These are phyloP conservation scores for Albugo laibachii DNA, from an alignment of 352 stramenopile genomes.

Conservation along the genomic window DNA sequence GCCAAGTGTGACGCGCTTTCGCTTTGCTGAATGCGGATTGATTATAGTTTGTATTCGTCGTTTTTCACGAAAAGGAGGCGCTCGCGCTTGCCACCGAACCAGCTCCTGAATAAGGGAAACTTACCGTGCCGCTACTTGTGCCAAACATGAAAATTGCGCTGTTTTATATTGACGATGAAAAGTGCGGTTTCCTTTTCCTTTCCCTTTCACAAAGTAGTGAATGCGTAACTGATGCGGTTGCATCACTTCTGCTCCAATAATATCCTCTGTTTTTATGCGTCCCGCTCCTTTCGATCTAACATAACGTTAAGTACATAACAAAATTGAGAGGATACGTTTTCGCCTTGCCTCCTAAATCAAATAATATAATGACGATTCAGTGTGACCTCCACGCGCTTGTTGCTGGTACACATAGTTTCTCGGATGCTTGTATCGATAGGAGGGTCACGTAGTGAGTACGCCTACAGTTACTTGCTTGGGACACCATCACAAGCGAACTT, in stretches of 20 bases:
- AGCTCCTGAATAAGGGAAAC: constrained; percentile 23
- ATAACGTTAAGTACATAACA: too few species aligned
- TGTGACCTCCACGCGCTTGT: too few species aligned
- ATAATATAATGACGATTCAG: too few species aligned
- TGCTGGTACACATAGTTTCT: too few species aligned
- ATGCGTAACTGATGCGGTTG: constrained; percentile 4
- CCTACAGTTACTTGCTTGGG: too few species aligned
- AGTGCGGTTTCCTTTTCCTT: constrained; percentile 25
- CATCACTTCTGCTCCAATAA: not conserved
- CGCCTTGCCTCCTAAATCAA: too few species aligned
- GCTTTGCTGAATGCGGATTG: constrained; percentile 49
- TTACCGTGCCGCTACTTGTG: constrained; percentile 16
- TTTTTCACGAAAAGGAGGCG: constrained; percentile 16
- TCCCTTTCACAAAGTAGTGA: constrained; percentile 43
- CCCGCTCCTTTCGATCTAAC: too few species aligned
- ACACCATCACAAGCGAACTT: too few species aligned
- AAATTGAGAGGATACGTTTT: too few species aligned
- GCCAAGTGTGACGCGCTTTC: constrained; percentile 37
- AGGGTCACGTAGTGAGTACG: too few species aligned
- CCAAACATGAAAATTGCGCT: constrained; percentile 1
- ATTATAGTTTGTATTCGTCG: constrained; percentile 57
- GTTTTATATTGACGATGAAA: constrained; percentile 32
- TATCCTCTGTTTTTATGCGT: not conserved
- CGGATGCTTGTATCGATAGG: too few species aligned
- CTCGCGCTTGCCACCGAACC: constrained; percentile 52